Conservation (phyloP, 169 alveolate genomes). For the Plasmodium ovale region DNA sequence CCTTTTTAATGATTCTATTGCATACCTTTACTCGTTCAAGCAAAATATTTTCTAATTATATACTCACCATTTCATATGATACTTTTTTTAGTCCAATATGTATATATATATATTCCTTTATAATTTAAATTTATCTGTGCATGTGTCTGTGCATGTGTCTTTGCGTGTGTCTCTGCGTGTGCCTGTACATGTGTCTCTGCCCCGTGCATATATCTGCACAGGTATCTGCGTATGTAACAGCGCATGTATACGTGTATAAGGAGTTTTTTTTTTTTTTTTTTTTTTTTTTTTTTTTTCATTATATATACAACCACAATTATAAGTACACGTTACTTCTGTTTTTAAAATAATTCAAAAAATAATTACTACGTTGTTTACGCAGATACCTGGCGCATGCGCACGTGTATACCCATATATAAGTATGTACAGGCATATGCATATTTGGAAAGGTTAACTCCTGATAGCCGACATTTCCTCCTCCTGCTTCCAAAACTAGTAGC, state of each 20-base stretch:
- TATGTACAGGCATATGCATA: not conserved
- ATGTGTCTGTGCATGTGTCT: too few species aligned
- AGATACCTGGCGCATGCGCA: not conserved
- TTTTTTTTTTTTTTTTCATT: not conserved
- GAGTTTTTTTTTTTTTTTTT: not conserved
- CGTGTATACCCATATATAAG: not conserved
- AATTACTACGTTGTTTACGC: not conserved
- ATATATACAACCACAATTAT: constrained; percentile 7
- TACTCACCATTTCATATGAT: constrained; percentile 8
- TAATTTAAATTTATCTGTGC: constrained; percentile 27
- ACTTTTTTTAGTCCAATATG: constrained; percentile 25
- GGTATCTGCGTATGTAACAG: not conserved
- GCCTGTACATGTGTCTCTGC: not conserved
- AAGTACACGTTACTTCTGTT: not conserved
- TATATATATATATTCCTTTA: not conserved
- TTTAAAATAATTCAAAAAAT: constrained; percentile 15
- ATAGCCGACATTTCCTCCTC: not conserved
- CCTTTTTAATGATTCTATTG: constrained; percentile 28
- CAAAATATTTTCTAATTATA: constrained; percentile 27
- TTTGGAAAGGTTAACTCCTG: not conserved
- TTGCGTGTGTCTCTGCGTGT: too few species aligned
- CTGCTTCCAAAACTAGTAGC: not conserved
- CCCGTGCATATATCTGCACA: not conserved
- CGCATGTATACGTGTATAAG: constrained; percentile 6
- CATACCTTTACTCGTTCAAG: not conserved